Percentiles rank a stretch among this genome's conserved stretches.
phyloP scores from a whole-genome alignment of 768 basidiomycete species.

The Leccinum barrowsii region DNA sequence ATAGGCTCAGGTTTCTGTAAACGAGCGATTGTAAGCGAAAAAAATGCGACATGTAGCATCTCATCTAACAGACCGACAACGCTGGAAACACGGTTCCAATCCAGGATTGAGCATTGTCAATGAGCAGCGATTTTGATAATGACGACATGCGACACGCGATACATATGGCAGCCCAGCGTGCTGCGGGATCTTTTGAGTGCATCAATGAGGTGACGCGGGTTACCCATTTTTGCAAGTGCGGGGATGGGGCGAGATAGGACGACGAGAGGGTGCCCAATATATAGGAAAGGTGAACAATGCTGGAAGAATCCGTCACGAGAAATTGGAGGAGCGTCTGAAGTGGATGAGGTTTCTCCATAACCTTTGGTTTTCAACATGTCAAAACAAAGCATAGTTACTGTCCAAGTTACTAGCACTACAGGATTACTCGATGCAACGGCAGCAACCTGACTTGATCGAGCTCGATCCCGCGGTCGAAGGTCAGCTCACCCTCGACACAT shows the following conservation, averaged over 20 bases:
- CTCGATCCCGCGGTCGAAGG: conserved; percentile 54
- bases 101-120: conserved; percentile 75
- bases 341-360: conserved; percentile 48
- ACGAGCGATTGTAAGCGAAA: conserved; percentile 13
- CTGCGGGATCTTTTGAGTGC: conserved; percentile 72
- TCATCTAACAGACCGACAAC: conserved; percentile 57
- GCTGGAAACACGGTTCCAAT: conserved; percentile 58
- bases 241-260: conserved; percentile 54
- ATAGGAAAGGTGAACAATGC: conserved; percentile 56
- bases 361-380: conserved; percentile 30
- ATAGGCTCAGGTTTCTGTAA: conserved; percentile 64
- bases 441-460: conserved; percentile 22
- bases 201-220: conserved; percentile 70
- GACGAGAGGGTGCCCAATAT: conserved; percentile 52
- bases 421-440: conserved; percentile 9
- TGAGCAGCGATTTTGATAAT: conserved; percentile 55
- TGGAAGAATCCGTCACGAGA: conserved; percentile 63
- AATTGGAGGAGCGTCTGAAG: conserved; percentile 65
- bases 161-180: conserved; percentile 77
- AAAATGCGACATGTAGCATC: conserved; percentile 15
- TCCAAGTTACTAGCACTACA: no score
- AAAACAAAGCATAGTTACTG: conserved; percentile 21
- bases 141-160: conserved; percentile 65
- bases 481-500: conserved; percentile 50
- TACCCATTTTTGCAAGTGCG: conserved; percentile 72